Evolutionary conservation across 495 filamentous ascomycete genomes (phyloP), one percentile per base, ranked within the genome.

Genomic region (Cercophora newfieldiana): DNA sequence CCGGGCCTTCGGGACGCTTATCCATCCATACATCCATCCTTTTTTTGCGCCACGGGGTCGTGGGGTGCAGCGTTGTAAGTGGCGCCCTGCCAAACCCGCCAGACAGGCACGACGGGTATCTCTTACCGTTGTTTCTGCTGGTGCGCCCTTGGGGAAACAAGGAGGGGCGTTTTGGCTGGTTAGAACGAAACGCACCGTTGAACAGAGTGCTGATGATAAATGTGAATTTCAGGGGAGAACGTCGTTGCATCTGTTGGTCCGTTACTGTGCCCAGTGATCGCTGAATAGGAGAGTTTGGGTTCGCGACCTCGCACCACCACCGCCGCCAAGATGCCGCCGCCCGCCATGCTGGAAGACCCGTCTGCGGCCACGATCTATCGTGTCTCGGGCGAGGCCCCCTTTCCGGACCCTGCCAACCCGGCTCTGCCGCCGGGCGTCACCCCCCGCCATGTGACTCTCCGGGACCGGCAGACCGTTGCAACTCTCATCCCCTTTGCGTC

Each of bases 401-500:
- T 82, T 68, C 90, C 92, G 67, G 81, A 87, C 24, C 83, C 87
- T 49, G 74, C 78, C 72, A 72, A 85, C 72, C 80, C 82, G 29
- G 78, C 86, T n/a, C 82, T 93, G 53, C 91, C 93, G 58, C 70
- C 81, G 1, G 85, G 86, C 64, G 88, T 99, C 69, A 78, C 81
- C 44, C 89, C 92, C 25, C 90, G 93, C 65, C 90, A 91, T 75
- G 93, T 99, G 31, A 97, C 90, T 1, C 87, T 98, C 50, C 86
- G 93, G 57, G 94, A 98, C 73, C 88, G 93, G 49, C 88, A 94
- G 59, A 97, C 94, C 3, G 87, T 93, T 61, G 95, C 95, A 19
- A 97, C 95, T 7, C 83, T 99, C 61, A 85, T 98, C 50, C 95
- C 95, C 8, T 93, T 97, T 75, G 87, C 88, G 33, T 90, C 90